A percentile compares a stretch with the other conserved stretches of the same genome.
These are phyloP conservation scores for Teratosphaeria epicoccoides DNA, from an alignment of 2,329 filamentous ascomycete genomes.

Conservation along the genomic window DNA sequence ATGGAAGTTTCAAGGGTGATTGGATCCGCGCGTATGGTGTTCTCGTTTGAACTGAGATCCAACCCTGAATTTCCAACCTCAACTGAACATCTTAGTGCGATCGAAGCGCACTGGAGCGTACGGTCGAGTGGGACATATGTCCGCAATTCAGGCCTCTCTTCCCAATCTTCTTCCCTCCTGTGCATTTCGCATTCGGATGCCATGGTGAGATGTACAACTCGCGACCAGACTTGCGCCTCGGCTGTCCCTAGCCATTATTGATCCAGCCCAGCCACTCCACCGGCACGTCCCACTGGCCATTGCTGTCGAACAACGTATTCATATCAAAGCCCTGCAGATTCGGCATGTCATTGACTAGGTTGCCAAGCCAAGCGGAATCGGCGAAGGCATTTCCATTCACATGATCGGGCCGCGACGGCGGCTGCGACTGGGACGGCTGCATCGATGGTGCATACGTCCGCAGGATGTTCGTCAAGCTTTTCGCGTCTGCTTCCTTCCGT, in stretches of 20 bases:
- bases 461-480: slow-evolving; percentile 17
- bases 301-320: not conserved
- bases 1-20: too few relatives aligned
- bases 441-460: not conserved
- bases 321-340: not conserved
- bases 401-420: not conserved
- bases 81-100: too few relatives aligned
- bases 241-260: not conserved
- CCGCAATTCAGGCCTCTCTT: too few relatives aligned
- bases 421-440: not conserved
- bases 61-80: too few relatives aligned
- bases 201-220: too few relatives aligned
- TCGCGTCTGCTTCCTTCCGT: slow-evolving; percentile 34
- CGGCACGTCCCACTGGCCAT: not conserved
- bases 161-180: too few relatives aligned
- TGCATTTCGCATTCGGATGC: too few relatives aligned
- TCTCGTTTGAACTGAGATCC: too few relatives aligned
- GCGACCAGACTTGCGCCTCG: too few relatives aligned
- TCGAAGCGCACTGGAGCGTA: too few relatives aligned
- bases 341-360: not conserved
- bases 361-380: not conserved
- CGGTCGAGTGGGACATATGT: too few relatives aligned
- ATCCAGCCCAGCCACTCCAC: not conserved
- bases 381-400: not conserved
- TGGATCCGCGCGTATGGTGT: too few relatives aligned